These are phyloP conservation scores for Cytospora mali DNA, from an alignment of 2,329 filamentous ascomycete genomes.

Conservation along the genomic window DNA sequence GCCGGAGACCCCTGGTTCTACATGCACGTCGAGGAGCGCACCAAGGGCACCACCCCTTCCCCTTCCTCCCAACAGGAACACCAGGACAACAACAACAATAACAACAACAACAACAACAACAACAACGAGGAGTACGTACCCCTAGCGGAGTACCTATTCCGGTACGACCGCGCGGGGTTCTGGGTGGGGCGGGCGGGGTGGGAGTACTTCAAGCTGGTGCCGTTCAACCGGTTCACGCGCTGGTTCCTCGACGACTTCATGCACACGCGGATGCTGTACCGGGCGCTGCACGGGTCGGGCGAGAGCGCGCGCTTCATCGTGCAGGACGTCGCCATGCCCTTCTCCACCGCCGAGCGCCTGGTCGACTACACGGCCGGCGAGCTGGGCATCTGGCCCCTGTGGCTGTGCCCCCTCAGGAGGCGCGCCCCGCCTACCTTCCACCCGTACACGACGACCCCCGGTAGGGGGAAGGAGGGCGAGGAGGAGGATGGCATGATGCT, in stretches of 20 bases:
- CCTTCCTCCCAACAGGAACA: too few species aligned
- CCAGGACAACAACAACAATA: too few species aligned
- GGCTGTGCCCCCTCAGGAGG: conserved; percentile 59
- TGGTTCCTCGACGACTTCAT: conserved; percentile 73
- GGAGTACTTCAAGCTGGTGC: conserved; percentile 65
- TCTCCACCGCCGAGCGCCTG: conserved; percentile 54
- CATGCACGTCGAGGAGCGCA: conserved; percentile 63
- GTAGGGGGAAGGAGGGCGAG: conserved; percentile 13
- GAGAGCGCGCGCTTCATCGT: conserved; percentile 67
- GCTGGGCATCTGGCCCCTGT: conserved; percentile 61
- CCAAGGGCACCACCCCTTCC: conserved; percentile 26
- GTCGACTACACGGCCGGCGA: conserved; percentile 55
- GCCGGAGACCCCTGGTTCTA: conserved; percentile 77
- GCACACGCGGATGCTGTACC: conserved; percentile 75
- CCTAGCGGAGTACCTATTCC: conserved; percentile 73
- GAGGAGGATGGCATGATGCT: conserved; percentile 48
- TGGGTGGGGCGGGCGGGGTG: conserved; percentile 71
- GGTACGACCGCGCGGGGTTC: conserved; percentile 75
- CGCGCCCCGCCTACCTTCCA: conserved; percentile 57
- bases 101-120: too few species aligned
- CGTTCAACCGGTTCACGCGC: conserved; percentile 66
- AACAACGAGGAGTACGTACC: conserved; percentile 61
- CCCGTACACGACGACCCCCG: conserved; percentile 47
- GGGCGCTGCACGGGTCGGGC: conserved; percentile 68
- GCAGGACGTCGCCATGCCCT: conserved; percentile 66